A percentile compares a stretch with the other conserved stretches of the same genome.
These are phyloP conservation scores for Botryotinia convoluta DNA, from an alignment of 2,329 filamentous ascomycete species.

Conservation along the genomic window DNA sequence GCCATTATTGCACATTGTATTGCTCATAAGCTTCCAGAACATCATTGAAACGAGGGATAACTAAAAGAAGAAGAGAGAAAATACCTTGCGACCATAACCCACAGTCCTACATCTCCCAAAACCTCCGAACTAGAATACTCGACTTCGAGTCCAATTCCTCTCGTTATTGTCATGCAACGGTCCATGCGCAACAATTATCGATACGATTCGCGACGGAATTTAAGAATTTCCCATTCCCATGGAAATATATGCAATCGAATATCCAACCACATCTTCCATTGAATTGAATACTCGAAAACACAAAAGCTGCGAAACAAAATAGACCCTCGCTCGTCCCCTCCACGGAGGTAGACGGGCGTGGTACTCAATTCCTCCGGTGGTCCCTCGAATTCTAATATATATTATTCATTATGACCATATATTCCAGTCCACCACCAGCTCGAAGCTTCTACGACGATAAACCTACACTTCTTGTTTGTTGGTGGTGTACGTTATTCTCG, in stretches of 20 bases:
- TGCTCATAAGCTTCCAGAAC: constrained; percentile 2
- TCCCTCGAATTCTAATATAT: background rate
- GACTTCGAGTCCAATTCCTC: constrained; percentile 23
- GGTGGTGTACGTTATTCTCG: constrained; percentile 89
- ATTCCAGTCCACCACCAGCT: constrained; percentile 44
- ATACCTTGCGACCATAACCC: background rate
- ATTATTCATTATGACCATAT: constrained; percentile 51
- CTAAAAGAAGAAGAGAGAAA: background rate
- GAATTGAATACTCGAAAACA: background rate
- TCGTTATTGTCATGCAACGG: constrained; percentile 30
- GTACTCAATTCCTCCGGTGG: constrained; percentile 7
- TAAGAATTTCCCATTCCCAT: constrained; percentile 24
- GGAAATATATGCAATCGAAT: constrained; percentile 28
- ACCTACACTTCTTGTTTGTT: constrained; percentile 90
- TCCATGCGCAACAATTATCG: constrained; percentile 25
- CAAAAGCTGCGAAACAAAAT: constrained; percentile 17
- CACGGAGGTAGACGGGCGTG: constrained; percentile 38
- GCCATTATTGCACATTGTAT: background rate
- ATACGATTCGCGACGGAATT: constrained; percentile 9
- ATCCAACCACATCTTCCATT: background rate
- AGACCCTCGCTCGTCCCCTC: constrained; percentile 39
- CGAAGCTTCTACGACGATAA: constrained; percentile 57
- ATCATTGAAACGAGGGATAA: background rate
- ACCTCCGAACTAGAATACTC: background rate
- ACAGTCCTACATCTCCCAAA: background rate